Conservation (phyloP, 257 asterid genomes). For the Salvia rosmarinus region DNA sequence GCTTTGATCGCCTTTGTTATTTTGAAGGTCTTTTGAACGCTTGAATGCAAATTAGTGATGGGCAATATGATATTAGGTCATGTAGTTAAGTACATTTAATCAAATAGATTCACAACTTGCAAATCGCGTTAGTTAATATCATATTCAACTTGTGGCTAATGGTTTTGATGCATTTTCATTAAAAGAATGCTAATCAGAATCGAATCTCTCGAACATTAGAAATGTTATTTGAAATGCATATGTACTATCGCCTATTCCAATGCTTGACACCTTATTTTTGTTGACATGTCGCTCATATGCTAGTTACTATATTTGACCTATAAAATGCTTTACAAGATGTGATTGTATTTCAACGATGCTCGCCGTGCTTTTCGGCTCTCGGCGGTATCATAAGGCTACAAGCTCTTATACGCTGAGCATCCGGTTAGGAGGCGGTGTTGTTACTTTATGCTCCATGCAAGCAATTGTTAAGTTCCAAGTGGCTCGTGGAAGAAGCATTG, state of each 20-base stretch:
- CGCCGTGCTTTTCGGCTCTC: slow-evolving; percentile 91
- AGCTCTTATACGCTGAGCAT: slow-evolving; percentile 91
- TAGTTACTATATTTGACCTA: neutral
- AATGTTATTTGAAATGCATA: neutral
- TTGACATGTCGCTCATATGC: neutral
- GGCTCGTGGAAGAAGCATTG: slow-evolving; percentile 75
- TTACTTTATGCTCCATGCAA: slow-evolving; percentile 75
- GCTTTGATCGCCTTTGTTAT: neutral
- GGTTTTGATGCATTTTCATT: slow-evolving; percentile 19
- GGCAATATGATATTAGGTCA: neutral
- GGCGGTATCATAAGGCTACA: slow-evolving; percentile 94
- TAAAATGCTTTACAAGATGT: slow-evolving; percentile 5
- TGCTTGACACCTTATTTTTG: neutral
- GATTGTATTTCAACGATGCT: slow-evolving; percentile 46
- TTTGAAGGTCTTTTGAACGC: neutral
- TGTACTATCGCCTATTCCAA: neutral
- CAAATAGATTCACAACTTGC: neutral
- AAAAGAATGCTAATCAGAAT: too few relatives aligned
- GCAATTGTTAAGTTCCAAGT: slow-evolving; percentile 82
- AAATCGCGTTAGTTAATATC: neutral
- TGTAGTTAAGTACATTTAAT: neutral
- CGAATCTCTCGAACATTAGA: neutral
- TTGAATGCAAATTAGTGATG: neutral
- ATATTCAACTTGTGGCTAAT: slow-evolving; percentile 9
- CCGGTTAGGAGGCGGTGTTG: slow-evolving; percentile 83